A percentile compares a stretch with the other conserved stretches of the same genome.
phyloP scores from a whole-genome alignment of 805 yeast genomes.

The Starmerella bombicola region DNA sequence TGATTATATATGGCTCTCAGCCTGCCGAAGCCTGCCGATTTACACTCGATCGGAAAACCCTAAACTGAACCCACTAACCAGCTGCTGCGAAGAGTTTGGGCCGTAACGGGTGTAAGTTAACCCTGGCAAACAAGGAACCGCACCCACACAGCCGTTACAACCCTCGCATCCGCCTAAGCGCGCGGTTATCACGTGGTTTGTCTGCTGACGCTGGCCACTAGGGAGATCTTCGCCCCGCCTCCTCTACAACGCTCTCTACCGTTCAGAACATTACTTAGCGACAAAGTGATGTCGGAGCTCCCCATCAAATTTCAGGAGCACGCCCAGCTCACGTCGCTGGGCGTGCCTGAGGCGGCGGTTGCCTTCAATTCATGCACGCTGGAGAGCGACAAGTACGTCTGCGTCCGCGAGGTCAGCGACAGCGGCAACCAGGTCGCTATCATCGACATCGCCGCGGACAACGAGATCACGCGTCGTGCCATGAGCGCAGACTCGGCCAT shows the following conservation, averaged over 20 bases:
- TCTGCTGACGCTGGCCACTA: constrained; percentile 1
- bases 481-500: constrained; percentile 97
- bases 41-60: too few species aligned
- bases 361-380: constrained; percentile 90
- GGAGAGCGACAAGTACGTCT: constrained; percentile 83
- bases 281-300: constrained; percentile 40
- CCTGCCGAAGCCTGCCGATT: too few species aligned
- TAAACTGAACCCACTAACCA: too few species aligned
- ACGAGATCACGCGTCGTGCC: constrained; percentile 72
- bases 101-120: too few species aligned
- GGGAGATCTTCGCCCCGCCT: constrained; percentile 1
- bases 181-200: neutral
- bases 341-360: constrained; percentile 71
- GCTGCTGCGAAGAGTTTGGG: too few species aligned
- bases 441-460: constrained; percentile 67
- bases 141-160: neutral
- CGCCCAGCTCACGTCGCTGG: constrained; percentile 73
- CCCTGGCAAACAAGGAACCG: too few species aligned
- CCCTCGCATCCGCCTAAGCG: neutral
- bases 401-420: constrained; percentile 39
- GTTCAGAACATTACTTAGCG: neutral
- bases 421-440: constrained; percentile 73
- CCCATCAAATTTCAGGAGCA: constrained; percentile 96
- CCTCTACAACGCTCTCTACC: constrained; percentile 1
- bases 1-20: too few species aligned